Evolutionary conservation across 306 rosid genomes (phyloP), one percentile per base, ranked within the genome.

Genomic region (Urtica urens): DNA sequence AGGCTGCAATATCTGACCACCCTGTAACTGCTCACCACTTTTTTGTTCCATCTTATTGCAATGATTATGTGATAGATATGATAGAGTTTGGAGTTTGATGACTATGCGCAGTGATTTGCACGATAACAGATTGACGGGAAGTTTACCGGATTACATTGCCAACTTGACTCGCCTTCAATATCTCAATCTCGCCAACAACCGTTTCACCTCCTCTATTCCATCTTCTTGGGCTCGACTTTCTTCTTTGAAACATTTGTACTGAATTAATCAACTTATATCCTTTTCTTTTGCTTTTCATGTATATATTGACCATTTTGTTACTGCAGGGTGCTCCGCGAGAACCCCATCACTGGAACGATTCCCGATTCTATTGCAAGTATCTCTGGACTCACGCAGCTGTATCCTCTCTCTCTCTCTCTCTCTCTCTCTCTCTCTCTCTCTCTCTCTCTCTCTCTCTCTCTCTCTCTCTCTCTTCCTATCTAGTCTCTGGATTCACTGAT

Each of bases 91-190:
- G n/a, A n/a, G n/a, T n/a, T n/a, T n/a, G n/a, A n/a, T n/a, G n/a
- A n/a, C n/a, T 30, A 38, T 30, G 37, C 56, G 72, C 93, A 90
- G 97, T 75, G 87, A 90, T 67, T 59, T 90, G 53, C 87, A 77
- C 68, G 64, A 79, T 62, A 90, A 84, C 57, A 74, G 60, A 38
- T 72, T 90, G 46, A 63, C 72, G 8, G 97, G 97, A 11, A 38
- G 25, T 49, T 68, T 90, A 53, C 97, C 97, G 4, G 85, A 70
- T 75, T 90, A 78, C 49, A 60, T 84, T 62, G 71, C 84, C 56
- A 72, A 68, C 61, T 46, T 90, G 74, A 77, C 87, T 19, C 16
- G 49, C 13, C 82, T 90, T 15, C 90, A 84, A 72, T 72, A 77
- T 64, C 79, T 90, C 38, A 81, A 90, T 71, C 80, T 90, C 28